A percentile compares a stretch with the other conserved stretches of the same genome.
Evolutionary conservation across 2,329 filamentous ascomycete species (phyloP).

Genomic region (Xylaria sp.): DNA sequence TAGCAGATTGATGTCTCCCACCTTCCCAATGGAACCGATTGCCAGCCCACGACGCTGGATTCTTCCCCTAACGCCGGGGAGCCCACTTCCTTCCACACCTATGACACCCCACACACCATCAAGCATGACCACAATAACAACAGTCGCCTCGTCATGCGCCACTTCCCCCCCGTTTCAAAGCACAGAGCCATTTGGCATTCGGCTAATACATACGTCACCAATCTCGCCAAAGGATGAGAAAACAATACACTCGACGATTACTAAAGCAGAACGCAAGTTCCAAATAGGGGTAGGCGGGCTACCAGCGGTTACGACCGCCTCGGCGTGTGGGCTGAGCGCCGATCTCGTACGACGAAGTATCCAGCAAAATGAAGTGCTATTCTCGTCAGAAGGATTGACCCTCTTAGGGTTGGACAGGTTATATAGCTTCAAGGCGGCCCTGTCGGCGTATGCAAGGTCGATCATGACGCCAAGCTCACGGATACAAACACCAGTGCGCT

Average conservation of each 20-base stretch:
- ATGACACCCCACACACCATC: constrained; percentile 59
- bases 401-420: constrained; percentile 69
- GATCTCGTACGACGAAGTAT: constrained; percentile 67
- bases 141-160: constrained; percentile 38
- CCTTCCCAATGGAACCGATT: constrained; percentile 39
- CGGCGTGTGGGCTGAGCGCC: constrained; percentile 57
- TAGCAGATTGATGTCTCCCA: constrained; percentile 34
- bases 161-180: constrained; percentile 30
- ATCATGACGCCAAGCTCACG: constrained; percentile 29
- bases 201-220: constrained; percentile 60
- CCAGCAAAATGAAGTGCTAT: constrained; percentile 69
- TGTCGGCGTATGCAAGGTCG: constrained; percentile 65
- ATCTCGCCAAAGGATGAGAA: constrained; percentile 60
- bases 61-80: constrained; percentile 51
- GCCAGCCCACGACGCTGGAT: constrained; percentile 45
- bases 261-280: constrained; percentile 64
- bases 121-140: constrained; percentile 51
- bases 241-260: constrained; percentile 58
- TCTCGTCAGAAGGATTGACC: constrained; percentile 67
- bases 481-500: constrained; percentile 38
- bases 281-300: constrained; percentile 49
- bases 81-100: constrained; percentile 60
- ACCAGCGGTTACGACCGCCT: constrained; percentile 55
- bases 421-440: constrained; percentile 71
- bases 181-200: constrained; percentile 56